phyloP scores from a whole-genome alignment of 2,329 filamentous ascomycete genomes.

The Fusarium equiseti region DNA sequence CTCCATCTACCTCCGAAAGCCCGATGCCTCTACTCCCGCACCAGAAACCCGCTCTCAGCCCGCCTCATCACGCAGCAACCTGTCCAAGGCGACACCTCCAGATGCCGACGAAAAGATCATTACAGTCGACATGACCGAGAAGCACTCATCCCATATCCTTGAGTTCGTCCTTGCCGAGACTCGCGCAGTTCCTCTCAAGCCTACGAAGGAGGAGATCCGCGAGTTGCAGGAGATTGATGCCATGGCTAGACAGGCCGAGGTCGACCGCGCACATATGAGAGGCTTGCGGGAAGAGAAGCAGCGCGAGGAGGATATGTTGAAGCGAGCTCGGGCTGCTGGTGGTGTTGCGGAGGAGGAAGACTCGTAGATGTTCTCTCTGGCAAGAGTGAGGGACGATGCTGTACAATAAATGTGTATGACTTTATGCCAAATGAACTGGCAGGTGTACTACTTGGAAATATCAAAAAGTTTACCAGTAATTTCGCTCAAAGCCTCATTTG shows the following conservation, averaged over 20 bases:
- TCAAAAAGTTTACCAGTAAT: conserved; percentile 36
- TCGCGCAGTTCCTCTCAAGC: conserved; percentile 66
- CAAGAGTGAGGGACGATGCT: conserved; percentile 29
- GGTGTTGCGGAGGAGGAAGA: conserved; percentile 53
- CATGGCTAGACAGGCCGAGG: conserved; percentile 61
- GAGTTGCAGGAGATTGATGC: conserved; percentile 70
- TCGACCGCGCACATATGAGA: conserved; percentile 66
- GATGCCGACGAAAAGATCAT: conserved; percentile 63
- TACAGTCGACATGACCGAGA: conserved; percentile 73
- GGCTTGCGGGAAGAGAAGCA: conserved; percentile 68
- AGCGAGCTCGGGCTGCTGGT: conserved; percentile 55
- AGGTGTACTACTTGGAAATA: conserved; percentile 47
- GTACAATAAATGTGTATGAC: conserved; percentile 51
- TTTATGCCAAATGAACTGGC: conserved; percentile 40
- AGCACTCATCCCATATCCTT: conserved; percentile 72
- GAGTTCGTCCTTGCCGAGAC: conserved; percentile 72
- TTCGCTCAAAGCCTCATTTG: not conserved
- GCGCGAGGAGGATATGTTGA: conserved; percentile 68
- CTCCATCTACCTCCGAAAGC: conserved; percentile 72
- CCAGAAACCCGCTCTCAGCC: conserved; percentile 54
- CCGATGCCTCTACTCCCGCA: conserved; percentile 43
- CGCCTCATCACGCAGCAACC: conserved; percentile 61
- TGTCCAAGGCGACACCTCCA: conserved; percentile 63
- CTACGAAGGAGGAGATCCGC: conserved; percentile 69
- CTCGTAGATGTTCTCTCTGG: conserved; percentile 26